Percentiles rank a stretch among this genome's conserved stretches.
These are phyloP conservation scores for Xylaria multiplex DNA, from an alignment of 2,329 filamentous ascomycete genomes.

Conservation along the genomic window DNA sequence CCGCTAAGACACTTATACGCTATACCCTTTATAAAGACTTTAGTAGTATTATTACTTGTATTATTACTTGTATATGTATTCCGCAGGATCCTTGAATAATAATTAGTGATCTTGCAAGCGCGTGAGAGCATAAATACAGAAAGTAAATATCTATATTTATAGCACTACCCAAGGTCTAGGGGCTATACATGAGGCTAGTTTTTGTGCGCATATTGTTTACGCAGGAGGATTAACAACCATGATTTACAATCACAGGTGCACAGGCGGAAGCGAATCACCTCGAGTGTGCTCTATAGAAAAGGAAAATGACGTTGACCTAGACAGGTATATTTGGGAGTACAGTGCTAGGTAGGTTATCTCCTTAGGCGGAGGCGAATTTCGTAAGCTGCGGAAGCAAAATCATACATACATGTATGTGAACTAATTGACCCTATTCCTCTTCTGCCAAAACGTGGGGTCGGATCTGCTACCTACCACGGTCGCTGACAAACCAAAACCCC, in stretches of 20 bases:
- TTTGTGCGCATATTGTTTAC: neutral
- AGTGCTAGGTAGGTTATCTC: neutral
- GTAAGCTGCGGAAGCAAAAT: constrained; percentile 28
- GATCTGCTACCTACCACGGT: neutral
- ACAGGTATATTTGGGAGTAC: neutral
- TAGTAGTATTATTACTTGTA: too few species aligned
- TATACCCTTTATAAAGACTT: too few species aligned
- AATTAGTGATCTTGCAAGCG: too few species aligned
- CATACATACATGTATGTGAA: neutral
- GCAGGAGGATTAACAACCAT: neutral
- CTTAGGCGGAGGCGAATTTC: constrained; percentile 13
- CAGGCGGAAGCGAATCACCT: neutral
- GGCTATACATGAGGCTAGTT: neutral
- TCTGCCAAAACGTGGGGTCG: constrained; percentile 13
- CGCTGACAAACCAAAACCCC: constrained; percentile 4
- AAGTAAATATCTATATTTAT: neutral
- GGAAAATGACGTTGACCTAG: neutral
- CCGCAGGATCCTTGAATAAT: neutral
- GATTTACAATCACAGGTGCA: neutral
- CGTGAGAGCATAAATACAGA: too few species aligned
- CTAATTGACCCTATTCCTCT: constrained; percentile 2
- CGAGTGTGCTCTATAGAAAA: neutral
- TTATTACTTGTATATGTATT: neutral
- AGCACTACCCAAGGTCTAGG: neutral
- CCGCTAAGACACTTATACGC: too few species aligned